Evolutionary conservation across 805 yeast species (phyloP), one percentile per base, ranked within the genome.

Genomic region (Sugiyamaella qingdaonensis): DNA sequence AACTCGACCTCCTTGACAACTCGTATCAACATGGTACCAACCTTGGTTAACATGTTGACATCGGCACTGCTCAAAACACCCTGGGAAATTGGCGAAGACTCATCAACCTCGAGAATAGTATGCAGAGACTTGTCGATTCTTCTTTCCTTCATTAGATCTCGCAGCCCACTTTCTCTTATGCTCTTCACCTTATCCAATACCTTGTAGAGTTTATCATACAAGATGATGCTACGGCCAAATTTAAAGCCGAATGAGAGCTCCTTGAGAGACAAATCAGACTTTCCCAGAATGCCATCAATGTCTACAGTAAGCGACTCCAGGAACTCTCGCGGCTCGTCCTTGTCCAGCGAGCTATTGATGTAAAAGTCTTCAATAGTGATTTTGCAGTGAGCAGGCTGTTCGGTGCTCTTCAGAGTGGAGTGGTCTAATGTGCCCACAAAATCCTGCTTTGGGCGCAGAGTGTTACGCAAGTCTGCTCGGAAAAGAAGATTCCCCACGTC

Each of bases 361-460:
- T 63, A 67, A 14, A 68, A 58, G 49, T 69, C 72, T 29, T 54
- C 44, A 4, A 68, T 43, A 32, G 49, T 36, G 29, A 69, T 47
- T 46, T 60, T 58, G 39, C 61, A 54, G 19, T 55, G 55, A 2
- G 68, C 61, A 5, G 68, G 67, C 29, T 64, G 55, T 49, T 69
- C 73, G 34, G 59, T 60, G 8, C 58, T 55, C 32, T 58, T 56
- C 44, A 61, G 53, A 49, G 57, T 51, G 55, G 62, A 61, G 54
- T 57, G 58, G 48, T 69, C 72, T 14, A 69, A 61, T 2, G 73
- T 69, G 4, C 73, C 73, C 11, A 64, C 63, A 54, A 69, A 69
- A 27, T 61, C 64, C 27, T 58, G 51, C 42, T 58, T 56, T 10
- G 52, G 19, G 10, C 61, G 58, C 36, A 55, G 53, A 31, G 59